Conservation (phyloP, 1,139 yeast genomes). For the Kurtzmaniella quercitrusa region DNA sequence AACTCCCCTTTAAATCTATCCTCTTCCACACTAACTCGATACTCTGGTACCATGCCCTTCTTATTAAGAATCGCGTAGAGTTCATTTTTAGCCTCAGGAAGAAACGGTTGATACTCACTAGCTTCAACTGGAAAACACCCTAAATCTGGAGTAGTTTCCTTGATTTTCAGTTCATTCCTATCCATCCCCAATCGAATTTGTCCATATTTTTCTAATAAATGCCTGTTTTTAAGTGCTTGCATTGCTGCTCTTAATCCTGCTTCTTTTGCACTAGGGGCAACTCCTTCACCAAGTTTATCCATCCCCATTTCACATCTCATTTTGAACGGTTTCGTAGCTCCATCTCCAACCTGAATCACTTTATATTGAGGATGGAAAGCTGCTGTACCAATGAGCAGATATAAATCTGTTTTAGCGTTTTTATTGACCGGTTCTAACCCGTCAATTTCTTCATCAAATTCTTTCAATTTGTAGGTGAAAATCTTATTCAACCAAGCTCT, state of each 20-base stretch:
- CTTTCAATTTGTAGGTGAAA: constrained; percentile 29
- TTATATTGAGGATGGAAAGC: constrained; percentile 62
- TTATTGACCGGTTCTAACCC: constrained; percentile 38
- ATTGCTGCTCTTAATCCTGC: constrained; percentile 74
- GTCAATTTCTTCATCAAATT: constrained; percentile 24
- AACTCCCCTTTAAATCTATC: constrained; percentile 35
- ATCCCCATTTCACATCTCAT: constrained; percentile 67
- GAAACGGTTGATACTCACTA: constrained; percentile 21
- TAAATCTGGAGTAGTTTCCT: constrained; percentile 1
- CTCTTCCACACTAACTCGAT: constrained; percentile 26
- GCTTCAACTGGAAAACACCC: constrained; percentile 26
- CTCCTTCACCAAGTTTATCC: constrained; percentile 54
- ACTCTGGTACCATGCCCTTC: constrained; percentile 38
- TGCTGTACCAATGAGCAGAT: constrained; percentile 77
- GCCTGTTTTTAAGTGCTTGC: constrained; percentile 58
- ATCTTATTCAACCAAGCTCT: constrained; percentile 58
- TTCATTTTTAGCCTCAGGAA: constrained; percentile 36
- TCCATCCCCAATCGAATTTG: constrained; percentile 60
- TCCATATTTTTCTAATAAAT: constrained; percentile 60
- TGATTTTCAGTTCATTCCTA: constrained; percentile 35
- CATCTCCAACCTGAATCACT: constrained; percentile 50
- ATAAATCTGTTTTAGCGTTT: constrained; percentile 73
- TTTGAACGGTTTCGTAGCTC: constrained; percentile 44
- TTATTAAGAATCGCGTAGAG: constrained; percentile 42
- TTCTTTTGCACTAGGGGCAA: constrained; percentile 56